Evolutionary conservation across 306 rosid species (phyloP).

Genomic region (Crotalaria pallida): DNA sequence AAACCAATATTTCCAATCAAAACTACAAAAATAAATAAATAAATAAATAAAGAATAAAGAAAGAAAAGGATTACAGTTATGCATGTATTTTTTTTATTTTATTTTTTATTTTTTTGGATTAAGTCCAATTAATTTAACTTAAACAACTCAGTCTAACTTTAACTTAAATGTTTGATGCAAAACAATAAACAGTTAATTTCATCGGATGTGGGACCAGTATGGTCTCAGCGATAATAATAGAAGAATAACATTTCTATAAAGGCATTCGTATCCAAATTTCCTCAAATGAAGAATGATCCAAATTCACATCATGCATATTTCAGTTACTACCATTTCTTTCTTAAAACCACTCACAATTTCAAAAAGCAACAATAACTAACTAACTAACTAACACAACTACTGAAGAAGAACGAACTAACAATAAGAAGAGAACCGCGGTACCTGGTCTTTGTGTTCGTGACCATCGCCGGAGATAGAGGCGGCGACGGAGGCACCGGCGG

Average conservation of each 20-base stretch:
- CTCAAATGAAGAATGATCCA: background rate
- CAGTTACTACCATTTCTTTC: slow-evolving; percentile 5
- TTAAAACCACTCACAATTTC: slow-evolving; percentile 17
- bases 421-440: slow-evolving; percentile 30
- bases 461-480: slow-evolving; percentile 75
- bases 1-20: background rate
- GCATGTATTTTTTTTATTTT: too few species aligned
- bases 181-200: slow-evolving; percentile 4
- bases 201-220: background rate
- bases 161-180: background rate
- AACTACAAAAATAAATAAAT: background rate
- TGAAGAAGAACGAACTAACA: background rate
- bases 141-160: background rate
- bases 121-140: background rate
- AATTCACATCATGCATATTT: background rate
- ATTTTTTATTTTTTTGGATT: too few species aligned
- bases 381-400: background rate
- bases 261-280: background rate
- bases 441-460: slow-evolving; percentile 72
- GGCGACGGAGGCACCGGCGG: slow-evolving; percentile 81
- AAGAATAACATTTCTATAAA: background rate
- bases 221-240: slow-evolving; percentile 15
- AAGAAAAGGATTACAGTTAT: background rate
- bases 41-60: background rate
- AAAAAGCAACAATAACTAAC: background rate